Base-by-base conservation (phyloP, 176 grass and related monocot genomes). In the Aegilops sharonensis region DNA sequence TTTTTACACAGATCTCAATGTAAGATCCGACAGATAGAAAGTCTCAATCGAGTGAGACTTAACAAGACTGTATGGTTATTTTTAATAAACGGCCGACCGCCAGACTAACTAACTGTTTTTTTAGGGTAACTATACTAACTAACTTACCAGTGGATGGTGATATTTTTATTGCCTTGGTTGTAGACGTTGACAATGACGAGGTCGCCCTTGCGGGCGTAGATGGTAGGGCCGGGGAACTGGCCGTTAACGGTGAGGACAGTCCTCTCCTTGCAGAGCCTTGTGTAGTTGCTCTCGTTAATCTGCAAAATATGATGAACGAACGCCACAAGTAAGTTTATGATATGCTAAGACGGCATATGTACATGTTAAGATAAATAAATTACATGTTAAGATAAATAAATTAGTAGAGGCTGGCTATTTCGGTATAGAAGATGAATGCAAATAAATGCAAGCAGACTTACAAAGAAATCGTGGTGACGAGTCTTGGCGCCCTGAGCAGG, bases 201-300 rank as follows among this genome's bases (percentile, higher is more conserved):
- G 34, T 89, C 87, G 12, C 71, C 84, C 25, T 79, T 89, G 37
- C 84, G 89, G 36, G 87, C 92, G 60, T 91, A 60, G 83, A 94
- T 91, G 64, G 89, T 94, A 21, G 92, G 92, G 11, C 92, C 89
- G 2, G 92, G 92, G 70, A 78, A 94, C 69, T 89, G 87, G 0
- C 89, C 92, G 50, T 94, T 94, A 23, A 94, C 92, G 21, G 89
- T 54, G 7, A 94, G 84, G 63, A 87, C 57, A 40, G 62, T 91
- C 85, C 90, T 94, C 47, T 75, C 81, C 23, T 77, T 63, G 84
- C 92, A 92, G 36, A 94, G 87, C 56, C 90, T 29, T 2, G 87
- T 94, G n/a, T 87, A 75, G 25, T 83, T 75, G n/a, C 81, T 69
- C 84, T 94, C 87, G 81, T 78, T 72, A 32, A 94, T 85, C 92